phyloP scores from a whole-genome alignment of 768 basidiomycete species.

The Panellus pusillus region DNA sequence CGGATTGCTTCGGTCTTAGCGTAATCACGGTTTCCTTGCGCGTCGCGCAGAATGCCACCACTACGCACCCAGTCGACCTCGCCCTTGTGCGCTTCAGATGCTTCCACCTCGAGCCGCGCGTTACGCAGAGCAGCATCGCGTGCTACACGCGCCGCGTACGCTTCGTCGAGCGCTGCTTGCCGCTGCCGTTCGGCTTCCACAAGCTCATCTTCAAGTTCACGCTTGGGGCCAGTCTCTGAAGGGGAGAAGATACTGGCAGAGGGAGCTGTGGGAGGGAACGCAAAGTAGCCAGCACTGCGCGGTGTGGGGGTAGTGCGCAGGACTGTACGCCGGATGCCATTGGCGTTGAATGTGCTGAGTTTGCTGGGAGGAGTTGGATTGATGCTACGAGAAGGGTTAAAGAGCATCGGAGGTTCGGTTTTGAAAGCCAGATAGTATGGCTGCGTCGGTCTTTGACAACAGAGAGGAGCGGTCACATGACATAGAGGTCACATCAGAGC shows the following conservation, averaged over 20 bases:
- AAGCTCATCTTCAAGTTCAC: constrained; percentile 9
- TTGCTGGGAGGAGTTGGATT: constrained; percentile 13
- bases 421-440: no score
- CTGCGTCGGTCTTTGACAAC: no score
- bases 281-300: constrained; percentile 16
- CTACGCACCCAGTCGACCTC: constrained; percentile 63
- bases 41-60: constrained; percentile 56
- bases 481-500: no score
- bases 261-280: constrained; percentile 7
- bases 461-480: no score
- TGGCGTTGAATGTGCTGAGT: constrained; percentile 2
- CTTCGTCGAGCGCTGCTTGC: constrained; percentile 15
- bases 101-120: constrained; percentile 32
- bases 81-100: constrained; percentile 42
- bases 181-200: constrained; percentile 10
- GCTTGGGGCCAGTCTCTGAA: neutral
- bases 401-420: neutral
- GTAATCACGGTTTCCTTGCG: constrained; percentile 47
- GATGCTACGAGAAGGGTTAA: constrained; percentile 5
- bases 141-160: constrained; percentile 14
- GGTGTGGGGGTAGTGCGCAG: constrained; percentile 2
- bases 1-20: constrained; percentile 49
- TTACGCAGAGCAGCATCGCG: constrained; percentile 19
- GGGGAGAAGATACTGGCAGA: neutral
- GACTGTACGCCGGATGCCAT: neutral